Conservation (phyloP, 2,329 filamentous ascomycete species). For the Penicillium sumatraense region DNA sequence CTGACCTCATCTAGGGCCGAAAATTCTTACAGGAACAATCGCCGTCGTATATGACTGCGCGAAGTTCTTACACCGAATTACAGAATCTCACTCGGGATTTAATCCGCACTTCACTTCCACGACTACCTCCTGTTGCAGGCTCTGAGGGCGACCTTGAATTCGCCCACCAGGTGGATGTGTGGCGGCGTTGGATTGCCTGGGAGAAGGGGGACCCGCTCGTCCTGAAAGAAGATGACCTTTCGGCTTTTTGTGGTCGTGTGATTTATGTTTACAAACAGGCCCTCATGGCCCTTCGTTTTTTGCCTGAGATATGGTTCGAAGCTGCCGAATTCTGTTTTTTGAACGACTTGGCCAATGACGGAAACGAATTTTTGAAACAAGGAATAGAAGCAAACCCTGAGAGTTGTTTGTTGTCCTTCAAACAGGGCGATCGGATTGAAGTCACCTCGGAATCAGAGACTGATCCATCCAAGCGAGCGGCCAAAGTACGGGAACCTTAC, state of each 20-base stretch:
- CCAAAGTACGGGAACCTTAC: conserved; percentile 80
- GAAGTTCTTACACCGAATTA: conserved; percentile 86
- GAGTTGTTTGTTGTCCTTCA: conserved; percentile 86
- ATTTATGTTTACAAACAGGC: conserved; percentile 93
- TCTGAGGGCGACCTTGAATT: conserved; percentile 89
- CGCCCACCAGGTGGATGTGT: conserved; percentile 79
- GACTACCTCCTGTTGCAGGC: conserved; percentile 79
- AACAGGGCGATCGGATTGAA: conserved; percentile 86
- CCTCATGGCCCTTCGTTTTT: conserved; percentile 89
- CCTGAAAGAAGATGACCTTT: conserved; percentile 77
- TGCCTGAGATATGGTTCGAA: conserved; percentile 95
- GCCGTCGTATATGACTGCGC: conserved; percentile 92
- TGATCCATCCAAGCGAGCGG: conserved; percentile 65
- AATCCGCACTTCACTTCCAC: conserved; percentile 76
- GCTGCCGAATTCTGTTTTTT: conserved; percentile 91
- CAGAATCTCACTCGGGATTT: conserved; percentile 83
- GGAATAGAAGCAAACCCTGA: conserved; percentile 91
- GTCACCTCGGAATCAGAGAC: conserved; percentile 77
- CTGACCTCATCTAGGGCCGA: conserved; percentile 65
- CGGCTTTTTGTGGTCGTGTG: conserved; percentile 75
- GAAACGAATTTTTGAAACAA: conserved; percentile 77
- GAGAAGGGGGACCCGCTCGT: conserved; percentile 92
- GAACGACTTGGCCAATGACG: conserved; percentile 72
- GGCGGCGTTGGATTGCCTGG: conserved; percentile 94
- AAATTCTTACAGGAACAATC: conserved; percentile 95